Percentiles rank a stretch among this genome's conserved stretches.
Evolutionary conservation across 208 protist genomes (phyloP).

Genomic region (Trichomonas vaginalis): DNA sequence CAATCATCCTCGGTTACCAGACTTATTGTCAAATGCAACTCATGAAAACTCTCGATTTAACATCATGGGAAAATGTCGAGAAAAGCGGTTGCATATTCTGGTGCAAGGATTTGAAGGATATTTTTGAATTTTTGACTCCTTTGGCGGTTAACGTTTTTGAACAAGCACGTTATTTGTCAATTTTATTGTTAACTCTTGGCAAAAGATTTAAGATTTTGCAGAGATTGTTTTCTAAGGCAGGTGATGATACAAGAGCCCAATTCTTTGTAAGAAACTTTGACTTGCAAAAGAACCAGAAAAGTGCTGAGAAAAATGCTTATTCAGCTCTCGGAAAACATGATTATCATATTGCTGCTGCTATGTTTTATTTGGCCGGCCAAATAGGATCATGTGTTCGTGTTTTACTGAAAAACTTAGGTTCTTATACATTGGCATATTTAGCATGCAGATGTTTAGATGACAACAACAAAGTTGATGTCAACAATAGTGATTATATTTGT

Average conservation of each 20-base stretch:
- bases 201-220: not conserved
- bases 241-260: not conserved
- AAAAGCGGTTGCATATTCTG: not conserved
- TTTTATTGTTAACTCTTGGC: not conserved
- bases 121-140: not conserved
- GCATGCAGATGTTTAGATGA: not conserved
- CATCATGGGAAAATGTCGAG: not conserved
- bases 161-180: not conserved
- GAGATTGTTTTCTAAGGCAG: not conserved
- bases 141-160: not conserved
- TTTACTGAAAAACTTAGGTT: not conserved
- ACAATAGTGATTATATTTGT: not conserved
- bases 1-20: not conserved
- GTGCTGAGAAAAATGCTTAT: conserved; percentile 4
- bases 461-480: no score
- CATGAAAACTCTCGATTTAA: not conserved
- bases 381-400: not conserved
- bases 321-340: not conserved
- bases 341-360: not conserved
- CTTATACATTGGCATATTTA: not conserved
- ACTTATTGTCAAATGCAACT: not conserved
- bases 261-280: not conserved
- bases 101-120: not conserved
- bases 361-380: not conserved
- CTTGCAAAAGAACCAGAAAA: not conserved